Conservation (phyloP, 2,329 filamentous ascomycete species). For the Basipetospora sp. region DNA sequence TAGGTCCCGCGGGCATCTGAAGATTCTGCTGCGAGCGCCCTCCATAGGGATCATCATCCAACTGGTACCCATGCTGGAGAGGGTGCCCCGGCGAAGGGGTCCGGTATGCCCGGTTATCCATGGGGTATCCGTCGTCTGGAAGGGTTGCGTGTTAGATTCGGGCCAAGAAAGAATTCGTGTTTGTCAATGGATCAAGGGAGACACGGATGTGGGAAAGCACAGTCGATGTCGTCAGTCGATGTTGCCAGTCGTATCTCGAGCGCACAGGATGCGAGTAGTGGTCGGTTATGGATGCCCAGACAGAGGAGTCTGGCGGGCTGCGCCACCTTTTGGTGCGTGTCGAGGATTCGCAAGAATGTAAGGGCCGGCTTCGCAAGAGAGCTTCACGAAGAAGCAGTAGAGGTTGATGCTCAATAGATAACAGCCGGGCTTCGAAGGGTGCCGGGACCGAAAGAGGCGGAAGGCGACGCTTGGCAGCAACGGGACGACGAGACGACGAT, state of each 20-base stretch:
- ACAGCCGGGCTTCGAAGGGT: neutral
- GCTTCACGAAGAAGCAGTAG: neutral
- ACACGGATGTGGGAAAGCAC: neutral
- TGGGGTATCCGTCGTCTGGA: conserved; percentile 47
- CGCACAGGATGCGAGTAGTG: too few relatives aligned
- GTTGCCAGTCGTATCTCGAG: too few relatives aligned
- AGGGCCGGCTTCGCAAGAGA: neutral
- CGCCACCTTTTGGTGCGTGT: conserved; percentile 1
- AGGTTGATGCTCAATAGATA: neutral
- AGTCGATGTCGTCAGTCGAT: neutral
- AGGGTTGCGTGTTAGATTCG: conserved; percentile 4
- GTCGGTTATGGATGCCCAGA: neutral
- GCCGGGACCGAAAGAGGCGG: neutral
- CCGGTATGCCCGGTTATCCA: conserved; percentile 43
- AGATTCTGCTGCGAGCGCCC: conserved; percentile 34
- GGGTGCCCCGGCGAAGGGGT: conserved; percentile 67
- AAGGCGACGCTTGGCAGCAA: neutral
- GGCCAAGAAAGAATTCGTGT: neutral
- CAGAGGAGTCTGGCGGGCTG: neutral
- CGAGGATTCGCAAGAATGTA: neutral
- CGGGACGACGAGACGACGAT: conserved; percentile 2
- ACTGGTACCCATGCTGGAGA: conserved; percentile 60
- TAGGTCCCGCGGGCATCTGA: conserved; percentile 21
- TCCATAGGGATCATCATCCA: conserved; percentile 63
- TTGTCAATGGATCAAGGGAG: neutral